Base-by-base conservation (phyloP, 2,329 filamentous ascomycete species). In the Penicillium sp. region DNA sequence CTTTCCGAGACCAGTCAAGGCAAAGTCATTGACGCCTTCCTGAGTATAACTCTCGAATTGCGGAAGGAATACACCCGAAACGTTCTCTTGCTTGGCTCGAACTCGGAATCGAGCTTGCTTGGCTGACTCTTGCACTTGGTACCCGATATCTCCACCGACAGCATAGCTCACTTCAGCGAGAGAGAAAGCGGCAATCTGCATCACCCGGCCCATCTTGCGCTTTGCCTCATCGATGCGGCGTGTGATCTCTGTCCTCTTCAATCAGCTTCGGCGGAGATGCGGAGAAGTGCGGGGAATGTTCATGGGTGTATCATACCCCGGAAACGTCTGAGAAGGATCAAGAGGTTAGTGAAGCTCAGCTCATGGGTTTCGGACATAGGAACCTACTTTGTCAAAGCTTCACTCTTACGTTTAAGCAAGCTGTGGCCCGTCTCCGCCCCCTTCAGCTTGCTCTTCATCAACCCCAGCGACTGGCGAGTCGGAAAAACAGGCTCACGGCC, bases 391-490 rank as follows among this genome's bases (percentile, higher is more conserved):
- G 93, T 98, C 54, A 98, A 77, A 61, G 93, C 93, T 73, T 98
- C 93, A 70, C 90, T 96, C 79, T 98, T 98, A 66, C 93, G 81
- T 78, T 98, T 98, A 55, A 98, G 76, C 67, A 98, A 76, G 70
- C 87, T 95, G 75, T 98, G 91, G 42, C 93, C 93, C 39, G 83
- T 89, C 70, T 91, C 86, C 47, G 87, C 87, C 53, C 87, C 91
- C 78, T 97, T 97, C 66, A 98, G 83, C 79, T 98, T 98, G 58
- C 85, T 83, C 75, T 97, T 97, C 91, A 98, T 98, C 67, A 94
- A 73, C 57, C 90, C 90, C 73, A 98, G 78, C 70, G 90, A 95
- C 78, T 98, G 93, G 65, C 93, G 88, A 67, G 93, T 98, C 64
- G 93, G 88, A 74, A 98, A 98, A 74, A 98, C 91, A 66, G 90